phyloP scores from a whole-genome alignment of 176 grass and related monocot genomes.

The Thinopyrum elongatum region DNA sequence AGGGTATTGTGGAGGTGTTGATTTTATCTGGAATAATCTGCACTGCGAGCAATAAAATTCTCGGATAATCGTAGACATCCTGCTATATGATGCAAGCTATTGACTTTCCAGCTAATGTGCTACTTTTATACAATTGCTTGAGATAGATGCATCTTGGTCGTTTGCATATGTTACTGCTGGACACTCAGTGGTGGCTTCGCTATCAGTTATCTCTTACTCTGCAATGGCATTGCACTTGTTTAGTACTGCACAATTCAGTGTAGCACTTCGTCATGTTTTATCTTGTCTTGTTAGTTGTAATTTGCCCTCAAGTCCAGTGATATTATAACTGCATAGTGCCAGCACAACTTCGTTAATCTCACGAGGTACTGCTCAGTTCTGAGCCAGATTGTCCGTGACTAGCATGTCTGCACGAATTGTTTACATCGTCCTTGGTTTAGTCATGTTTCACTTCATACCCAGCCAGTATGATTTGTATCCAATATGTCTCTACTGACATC shows the following conservation, averaged over 20 bases:
- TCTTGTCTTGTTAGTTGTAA: neutral
- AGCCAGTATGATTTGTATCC: neutral
- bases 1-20: neutral
- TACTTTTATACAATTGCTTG: neutral
- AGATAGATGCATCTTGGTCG: neutral
- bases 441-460: neutral
- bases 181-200: neutral
- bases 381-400: neutral
- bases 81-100: neutral
- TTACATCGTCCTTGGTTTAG: neutral
- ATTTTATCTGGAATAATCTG: neutral
- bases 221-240: neutral
- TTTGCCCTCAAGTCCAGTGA: neutral
- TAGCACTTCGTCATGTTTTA: no score
- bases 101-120: neutral
- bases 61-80: neutral
- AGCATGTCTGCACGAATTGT: neutral
- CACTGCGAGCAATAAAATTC: neutral
- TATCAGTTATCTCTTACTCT: neutral
- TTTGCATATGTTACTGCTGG: neutral
- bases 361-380: neutral
- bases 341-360: no score
- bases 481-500: neutral
- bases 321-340: neutral
- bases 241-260: no score